Evolutionary conservation across 768 basidiomycete species (phyloP), one percentile per base, ranked within the genome.

Genomic region (Russula emetica): DNA sequence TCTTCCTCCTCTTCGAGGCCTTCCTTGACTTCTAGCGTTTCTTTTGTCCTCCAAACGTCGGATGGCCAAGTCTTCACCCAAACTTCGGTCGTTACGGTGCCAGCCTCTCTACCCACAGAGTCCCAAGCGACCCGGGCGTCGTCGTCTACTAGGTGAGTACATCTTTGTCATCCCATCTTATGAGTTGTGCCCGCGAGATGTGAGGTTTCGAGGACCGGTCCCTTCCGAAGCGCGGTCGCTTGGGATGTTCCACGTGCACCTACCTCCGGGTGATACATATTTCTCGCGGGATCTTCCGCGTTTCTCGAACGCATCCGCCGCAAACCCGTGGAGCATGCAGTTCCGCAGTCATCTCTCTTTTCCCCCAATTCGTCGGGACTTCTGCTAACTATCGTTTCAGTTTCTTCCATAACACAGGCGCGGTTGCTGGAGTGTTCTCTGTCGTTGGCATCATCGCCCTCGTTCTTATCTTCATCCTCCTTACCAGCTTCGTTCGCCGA

Each of bases 341-440:
- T 40, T n/a, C 20, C 53, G n/a, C 24, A n/a, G 30, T 16, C 42
- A 20, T n/a, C 3, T 38, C 22, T 8, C n/a, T 32, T 47, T 11
- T 47, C 36, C 38, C 38, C 7, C 28, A 45, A 28, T 10, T 14
- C 24, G 16, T 44, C 26, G 32, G 26, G 30, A 24, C 38, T 22
- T 9, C 1, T 30, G 55, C 55, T 65, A 24, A 65, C 34, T 18
- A 20, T 36, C 14, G 7, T 11, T 28, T 34, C 34, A 65, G 64
- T 50, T 90, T 90, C 77, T 86, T 90, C 72, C 66, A 78, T 53
- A 91, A 92, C 76, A 89, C 74, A 22, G 86, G 82, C 24, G 89
- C 87, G 0, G 85, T 90, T 1, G 86, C 85, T 2, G 89, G 85
- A 14, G 83, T 84, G 0, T 91, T 90, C 75, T 76, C 83, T 22